Evolutionary conservation across 1,284 basidiomycete species (phyloP).

Genomic region (Cryptococcus depauperatus): DNA sequence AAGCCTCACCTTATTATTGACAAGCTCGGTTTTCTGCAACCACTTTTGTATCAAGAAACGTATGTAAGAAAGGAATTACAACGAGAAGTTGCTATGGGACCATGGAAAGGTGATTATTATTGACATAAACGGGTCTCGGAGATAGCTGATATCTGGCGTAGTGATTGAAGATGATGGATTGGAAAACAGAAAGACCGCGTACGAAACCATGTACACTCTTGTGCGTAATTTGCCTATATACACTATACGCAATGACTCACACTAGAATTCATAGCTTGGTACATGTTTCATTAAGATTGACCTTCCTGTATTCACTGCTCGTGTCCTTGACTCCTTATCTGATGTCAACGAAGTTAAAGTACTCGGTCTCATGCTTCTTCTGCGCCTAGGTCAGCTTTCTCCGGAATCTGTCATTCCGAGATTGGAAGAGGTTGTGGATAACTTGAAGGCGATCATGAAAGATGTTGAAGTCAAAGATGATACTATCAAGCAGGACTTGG

Average conservation of each 20-base stretch:
- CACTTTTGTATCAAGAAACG: conserved; percentile 79
- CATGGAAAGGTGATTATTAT: conserved; percentile 65
- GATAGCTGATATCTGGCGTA: conserved; percentile 8
- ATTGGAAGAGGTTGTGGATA: conserved; percentile 75
- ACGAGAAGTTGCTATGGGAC: conserved; percentile 93
- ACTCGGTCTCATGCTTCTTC: conserved; percentile 88
- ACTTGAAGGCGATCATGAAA: conserved; percentile 81
- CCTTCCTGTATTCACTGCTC: conserved; percentile 70
- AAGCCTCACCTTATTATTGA: conserved; percentile 87
- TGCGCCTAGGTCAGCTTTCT: conserved; percentile 77
- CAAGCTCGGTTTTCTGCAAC: conserved; percentile 67
- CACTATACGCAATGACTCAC: neutral
- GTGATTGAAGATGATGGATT: conserved; percentile 43
- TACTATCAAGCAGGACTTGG: conserved; percentile 94
- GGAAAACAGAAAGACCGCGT: conserved; percentile 71
- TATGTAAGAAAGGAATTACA: conserved; percentile 71
- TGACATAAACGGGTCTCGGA: neutral
- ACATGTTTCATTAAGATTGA: conserved; percentile 81
- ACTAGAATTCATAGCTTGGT: conserved; percentile 17
- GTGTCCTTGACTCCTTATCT: conserved; percentile 71
- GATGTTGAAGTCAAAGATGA: conserved; percentile 82
- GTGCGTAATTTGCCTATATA: conserved; percentile 47
- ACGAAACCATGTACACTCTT: conserved; percentile 89
- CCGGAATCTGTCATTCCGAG: conserved; percentile 72
- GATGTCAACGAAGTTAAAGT: conserved; percentile 98